A percentile compares a stretch with the other conserved stretches of the same genome.
Conservation (phyloP, 2,329 filamentous ascomycete genomes). For the Nothophoma quercina region DNA sequence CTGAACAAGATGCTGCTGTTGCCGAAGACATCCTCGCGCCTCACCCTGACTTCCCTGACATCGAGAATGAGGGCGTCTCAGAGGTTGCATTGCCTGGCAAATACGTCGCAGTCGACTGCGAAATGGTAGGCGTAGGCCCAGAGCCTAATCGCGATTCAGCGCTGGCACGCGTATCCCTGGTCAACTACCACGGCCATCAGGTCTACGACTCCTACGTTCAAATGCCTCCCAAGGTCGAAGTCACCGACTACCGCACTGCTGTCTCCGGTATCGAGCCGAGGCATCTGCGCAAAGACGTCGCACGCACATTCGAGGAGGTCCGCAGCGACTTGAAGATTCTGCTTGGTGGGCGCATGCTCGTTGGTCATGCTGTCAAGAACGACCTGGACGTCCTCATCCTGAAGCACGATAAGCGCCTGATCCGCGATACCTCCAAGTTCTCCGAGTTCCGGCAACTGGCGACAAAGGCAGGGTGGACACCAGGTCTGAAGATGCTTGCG, state of each 20-base stretch:
- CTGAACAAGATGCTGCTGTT: slow-evolving; percentile 64
- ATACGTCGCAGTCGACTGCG: slow-evolving; percentile 93
- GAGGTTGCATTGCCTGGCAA: slow-evolving; percentile 76
- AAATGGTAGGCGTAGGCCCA: slow-evolving; percentile 91
- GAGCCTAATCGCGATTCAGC: slow-evolving; percentile 71
- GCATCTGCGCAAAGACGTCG: slow-evolving; percentile 66
- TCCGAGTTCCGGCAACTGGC: slow-evolving; percentile 74
- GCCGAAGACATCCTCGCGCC: slow-evolving; percentile 59
- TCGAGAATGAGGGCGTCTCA: slow-evolving; percentile 54
- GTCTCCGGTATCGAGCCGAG: slow-evolving; percentile 82
- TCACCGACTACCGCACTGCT: slow-evolving; percentile 89
- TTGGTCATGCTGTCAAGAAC: slow-evolving; percentile 85
- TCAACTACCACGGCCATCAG: slow-evolving; percentile 92
- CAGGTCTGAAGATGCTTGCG: slow-evolving; percentile 68
- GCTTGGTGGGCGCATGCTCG: slow-evolving; percentile 73
- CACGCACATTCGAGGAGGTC: slow-evolving; percentile 73
- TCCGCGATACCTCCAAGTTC: slow-evolving; percentile 85
- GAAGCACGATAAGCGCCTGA: slow-evolving; percentile 78
- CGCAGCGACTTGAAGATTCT: slow-evolving; percentile 75
- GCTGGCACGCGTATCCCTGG: slow-evolving; percentile 85
- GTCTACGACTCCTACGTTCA: slow-evolving; percentile 93
- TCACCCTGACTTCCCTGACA: slow-evolving; percentile 50
- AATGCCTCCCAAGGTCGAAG: slow-evolving; percentile 69
- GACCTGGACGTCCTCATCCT: slow-evolving; percentile 77
- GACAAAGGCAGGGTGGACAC: slow-evolving; percentile 68